Percentiles rank a stretch among this genome's conserved stretches.
These are phyloP conservation scores for Pelargonium myrrhifolium DNA, from an alignment of 441 rosid species.

Conservation along the genomic window DNA sequence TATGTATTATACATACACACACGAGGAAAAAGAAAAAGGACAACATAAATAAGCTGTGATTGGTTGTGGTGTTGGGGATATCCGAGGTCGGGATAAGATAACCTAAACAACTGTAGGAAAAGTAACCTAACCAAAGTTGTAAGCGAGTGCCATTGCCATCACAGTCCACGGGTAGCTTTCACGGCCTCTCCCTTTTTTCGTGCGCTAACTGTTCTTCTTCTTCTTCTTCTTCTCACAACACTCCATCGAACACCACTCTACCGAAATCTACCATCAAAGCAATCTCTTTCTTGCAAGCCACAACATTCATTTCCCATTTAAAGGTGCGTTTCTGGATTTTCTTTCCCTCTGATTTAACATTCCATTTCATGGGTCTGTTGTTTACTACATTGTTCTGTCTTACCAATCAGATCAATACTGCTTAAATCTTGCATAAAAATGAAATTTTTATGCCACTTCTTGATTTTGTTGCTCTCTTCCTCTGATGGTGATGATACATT, in stretches of 20 bases:
- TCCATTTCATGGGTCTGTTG: neutral
- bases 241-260: slow-evolving; percentile 2
- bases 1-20: too few species aligned
- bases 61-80: neutral
- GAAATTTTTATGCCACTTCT: neutral
- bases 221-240: neutral
- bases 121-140: neutral
- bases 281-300: neutral
- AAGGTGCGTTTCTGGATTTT: neutral
- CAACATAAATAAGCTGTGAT: too few species aligned
- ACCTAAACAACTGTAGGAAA: neutral
- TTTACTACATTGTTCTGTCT: neutral
- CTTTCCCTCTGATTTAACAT: neutral
- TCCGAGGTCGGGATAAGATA: slow-evolving; percentile 1
- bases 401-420: neutral
- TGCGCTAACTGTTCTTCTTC: neutral
- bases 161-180: neutral
- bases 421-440: neutral
- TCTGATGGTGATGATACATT: too few species aligned
- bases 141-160: neutral
- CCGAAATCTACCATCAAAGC: neutral
- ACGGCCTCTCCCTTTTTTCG: neutral
- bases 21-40: too few species aligned
- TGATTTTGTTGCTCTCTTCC: neutral
- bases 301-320: neutral